Percentiles rank a stretch among this genome's conserved stretches.
Evolutionary conservation across 805 yeast species (phyloP).

Genomic region (Yamadazyma paraphyllophila): DNA sequence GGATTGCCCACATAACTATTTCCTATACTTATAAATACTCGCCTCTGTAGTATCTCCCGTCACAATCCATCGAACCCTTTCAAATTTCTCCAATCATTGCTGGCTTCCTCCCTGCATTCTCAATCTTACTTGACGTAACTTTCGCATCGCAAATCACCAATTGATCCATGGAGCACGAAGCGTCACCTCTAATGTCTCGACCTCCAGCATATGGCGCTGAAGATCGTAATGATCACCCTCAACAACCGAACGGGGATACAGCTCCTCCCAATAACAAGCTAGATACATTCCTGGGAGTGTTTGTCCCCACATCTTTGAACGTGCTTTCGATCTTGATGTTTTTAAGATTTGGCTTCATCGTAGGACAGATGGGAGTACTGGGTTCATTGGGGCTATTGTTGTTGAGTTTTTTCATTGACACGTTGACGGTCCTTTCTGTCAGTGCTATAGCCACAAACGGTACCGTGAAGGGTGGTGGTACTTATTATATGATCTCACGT

Average conservation of each 20-base stretch:
- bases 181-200: neutral
- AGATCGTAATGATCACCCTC: neutral
- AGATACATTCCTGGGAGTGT: slow-evolving; percentile 85
- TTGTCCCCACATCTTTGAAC: slow-evolving; percentile 89
- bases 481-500: slow-evolving; percentile 94
- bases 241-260: neutral
- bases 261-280: slow-evolving; percentile 43
- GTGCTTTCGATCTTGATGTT: slow-evolving; percentile 94
- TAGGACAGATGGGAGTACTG: slow-evolving; percentile 89
- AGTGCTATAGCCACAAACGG: slow-evolving; percentile 98
- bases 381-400: slow-evolving; percentile 70
- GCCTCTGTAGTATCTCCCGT: no score
- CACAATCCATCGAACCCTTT: no score
- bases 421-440: slow-evolving; percentile 83
- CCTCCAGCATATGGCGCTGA: neutral
- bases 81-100: no score
- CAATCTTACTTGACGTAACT: neutral
- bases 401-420: slow-evolving; percentile 75
- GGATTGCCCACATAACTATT: no score
- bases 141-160: neutral
- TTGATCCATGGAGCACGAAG: neutral
- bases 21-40: no score
- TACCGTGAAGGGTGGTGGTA: slow-evolving; percentile 97
- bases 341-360: slow-evolving; percentile 88
- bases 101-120: no score